Evolutionary conservation across 2,329 filamentous ascomycete genomes (phyloP).

Genomic region (Tolypocladium sp.): DNA sequence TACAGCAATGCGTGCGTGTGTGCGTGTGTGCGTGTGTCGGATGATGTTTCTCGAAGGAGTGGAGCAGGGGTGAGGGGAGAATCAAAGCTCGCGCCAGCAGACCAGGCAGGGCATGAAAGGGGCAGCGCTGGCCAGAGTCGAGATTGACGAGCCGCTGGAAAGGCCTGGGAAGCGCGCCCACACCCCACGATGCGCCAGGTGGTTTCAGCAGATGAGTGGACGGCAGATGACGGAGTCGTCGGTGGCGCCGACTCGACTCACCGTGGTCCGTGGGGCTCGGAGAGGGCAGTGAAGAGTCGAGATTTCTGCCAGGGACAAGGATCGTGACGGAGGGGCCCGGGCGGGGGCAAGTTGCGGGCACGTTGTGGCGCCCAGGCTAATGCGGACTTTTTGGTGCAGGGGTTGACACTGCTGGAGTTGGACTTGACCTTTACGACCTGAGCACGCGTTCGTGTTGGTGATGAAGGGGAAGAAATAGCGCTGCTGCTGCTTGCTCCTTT

Average conservation of each 20-base stretch:
- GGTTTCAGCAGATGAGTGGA: neutral
- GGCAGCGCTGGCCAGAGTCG: neutral
- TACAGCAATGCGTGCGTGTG: neutral
- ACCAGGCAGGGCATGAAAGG: conserved; percentile 3
- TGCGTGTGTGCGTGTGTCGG: neutral
- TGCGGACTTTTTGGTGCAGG: neutral
- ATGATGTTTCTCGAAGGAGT: conserved; percentile 2
- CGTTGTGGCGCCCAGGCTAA: neutral
- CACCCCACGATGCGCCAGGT: neutral
- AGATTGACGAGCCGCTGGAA: neutral
- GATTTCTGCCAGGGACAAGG: neutral
- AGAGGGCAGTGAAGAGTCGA: neutral
- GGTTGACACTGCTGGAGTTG: no score
- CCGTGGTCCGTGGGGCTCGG: no score
- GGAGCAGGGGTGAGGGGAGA: conserved; percentile 10
- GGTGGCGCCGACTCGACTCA: neutral
- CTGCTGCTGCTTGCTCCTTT: no score
- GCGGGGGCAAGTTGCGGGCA: neutral
- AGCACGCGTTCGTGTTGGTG: no score
- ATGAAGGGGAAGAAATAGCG: no score
- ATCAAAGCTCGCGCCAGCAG: neutral
- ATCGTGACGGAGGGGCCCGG: neutral
- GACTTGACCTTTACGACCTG: no score
- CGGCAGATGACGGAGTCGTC: neutral
- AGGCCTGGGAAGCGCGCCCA: neutral